Percentiles rank a stretch among this genome's conserved stretches.
Conservation (phyloP, 2,329 filamentous ascomycete genomes). For the Trematosphaeria pertusa region DNA sequence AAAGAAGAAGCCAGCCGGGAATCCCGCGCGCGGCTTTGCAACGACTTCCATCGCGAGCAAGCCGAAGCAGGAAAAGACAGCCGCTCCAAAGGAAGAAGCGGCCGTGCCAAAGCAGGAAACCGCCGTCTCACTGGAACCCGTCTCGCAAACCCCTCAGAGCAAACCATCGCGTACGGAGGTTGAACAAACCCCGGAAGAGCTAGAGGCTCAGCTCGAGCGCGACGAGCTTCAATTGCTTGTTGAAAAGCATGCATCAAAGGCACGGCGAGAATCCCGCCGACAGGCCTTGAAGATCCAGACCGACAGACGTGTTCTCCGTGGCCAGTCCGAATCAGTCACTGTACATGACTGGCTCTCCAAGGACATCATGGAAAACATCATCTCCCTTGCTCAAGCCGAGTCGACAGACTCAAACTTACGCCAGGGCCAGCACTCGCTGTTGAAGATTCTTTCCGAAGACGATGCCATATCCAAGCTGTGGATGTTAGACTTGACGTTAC, state of each 20-base stretch:
- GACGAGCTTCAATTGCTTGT: slow-evolving; percentile 88
- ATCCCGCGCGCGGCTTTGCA: slow-evolving; percentile 90
- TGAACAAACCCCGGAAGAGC: slow-evolving; percentile 78
- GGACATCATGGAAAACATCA: slow-evolving; percentile 78
- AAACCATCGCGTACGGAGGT: slow-evolving; percentile 43
- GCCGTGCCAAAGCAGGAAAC: slow-evolving; percentile 9
- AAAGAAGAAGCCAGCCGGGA: slow-evolving; percentile 88
- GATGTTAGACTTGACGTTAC: slow-evolving; percentile 79
- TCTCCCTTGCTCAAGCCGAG: slow-evolving; percentile 75
- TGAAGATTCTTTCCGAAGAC: slow-evolving; percentile 69
- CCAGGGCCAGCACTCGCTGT: slow-evolving; percentile 45
- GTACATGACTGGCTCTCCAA: slow-evolving; percentile 79
- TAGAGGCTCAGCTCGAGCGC: slow-evolving; percentile 86
- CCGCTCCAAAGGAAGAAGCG: slow-evolving; percentile 26
- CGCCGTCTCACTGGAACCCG: slow-evolving; percentile 7
- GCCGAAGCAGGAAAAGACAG: slow-evolving; percentile 58
- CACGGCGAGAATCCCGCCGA: slow-evolving; percentile 77
- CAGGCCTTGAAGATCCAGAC: slow-evolving; percentile 82
- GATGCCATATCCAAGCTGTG: slow-evolving; percentile 81
- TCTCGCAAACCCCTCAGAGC: slow-evolving; percentile 5
- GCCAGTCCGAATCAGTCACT: slow-evolving; percentile 76
- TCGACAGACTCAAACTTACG: slow-evolving; percentile 59
- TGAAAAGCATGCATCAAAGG: slow-evolving; percentile 81
- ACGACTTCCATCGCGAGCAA: slow-evolving; percentile 92
- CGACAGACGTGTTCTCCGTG: slow-evolving; percentile 80